These are phyloP conservation scores for Corynespora cassiicola DNA, from an alignment of 2,329 filamentous ascomycete species.

Conservation along the genomic window DNA sequence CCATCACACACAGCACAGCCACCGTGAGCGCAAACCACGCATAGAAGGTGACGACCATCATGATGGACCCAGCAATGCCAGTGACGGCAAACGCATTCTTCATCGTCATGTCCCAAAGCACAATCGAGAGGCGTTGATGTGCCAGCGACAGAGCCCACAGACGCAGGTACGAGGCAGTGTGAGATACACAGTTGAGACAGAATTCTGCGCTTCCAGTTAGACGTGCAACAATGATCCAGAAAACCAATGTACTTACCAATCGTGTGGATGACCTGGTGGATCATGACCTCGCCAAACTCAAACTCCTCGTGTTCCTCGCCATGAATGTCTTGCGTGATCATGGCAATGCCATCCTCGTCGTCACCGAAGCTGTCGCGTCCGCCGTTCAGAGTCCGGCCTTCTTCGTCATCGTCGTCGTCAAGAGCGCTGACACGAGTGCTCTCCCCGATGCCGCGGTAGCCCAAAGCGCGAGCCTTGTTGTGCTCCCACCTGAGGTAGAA, in stretches of 20 bases:
- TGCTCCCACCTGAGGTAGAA: conserved; percentile 94
- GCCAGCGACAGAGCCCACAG: conserved; percentile 97
- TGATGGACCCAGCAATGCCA: conserved; percentile 74
- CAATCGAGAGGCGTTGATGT: conserved; percentile 95
- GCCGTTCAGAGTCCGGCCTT: conserved; percentile 63
- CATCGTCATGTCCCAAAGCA: conserved; percentile 96
- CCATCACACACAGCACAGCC: conserved; percentile 87
- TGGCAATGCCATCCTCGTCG: conserved; percentile 81
- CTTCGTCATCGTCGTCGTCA: conserved; percentile 82
- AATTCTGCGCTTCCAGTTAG: conserved; percentile 71
- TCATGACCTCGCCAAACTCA: conserved; percentile 97
- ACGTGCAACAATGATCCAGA: background rate
- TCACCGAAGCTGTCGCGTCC: conserved; percentile 71
- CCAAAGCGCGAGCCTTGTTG: conserved; percentile 83
- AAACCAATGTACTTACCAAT: conserved; percentile 72
- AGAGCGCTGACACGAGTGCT: conserved; percentile 85
- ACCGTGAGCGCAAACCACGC: conserved; percentile 89
- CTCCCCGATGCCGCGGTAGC: conserved; percentile 94
- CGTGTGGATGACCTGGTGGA: conserved; percentile 98
- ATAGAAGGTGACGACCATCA: conserved; percentile 82
- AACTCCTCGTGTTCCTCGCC: conserved; percentile 93
- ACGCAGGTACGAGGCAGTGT: conserved; percentile 97
- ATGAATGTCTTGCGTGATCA: conserved; percentile 84
- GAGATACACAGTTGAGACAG: conserved; percentile 97
- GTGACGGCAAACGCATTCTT: conserved; percentile 73